Evolutionary conservation across 108 stramenopile species (phyloP), one percentile per base, ranked within the genome.

Genomic region (Nannochloropsis oceanica): DNA sequence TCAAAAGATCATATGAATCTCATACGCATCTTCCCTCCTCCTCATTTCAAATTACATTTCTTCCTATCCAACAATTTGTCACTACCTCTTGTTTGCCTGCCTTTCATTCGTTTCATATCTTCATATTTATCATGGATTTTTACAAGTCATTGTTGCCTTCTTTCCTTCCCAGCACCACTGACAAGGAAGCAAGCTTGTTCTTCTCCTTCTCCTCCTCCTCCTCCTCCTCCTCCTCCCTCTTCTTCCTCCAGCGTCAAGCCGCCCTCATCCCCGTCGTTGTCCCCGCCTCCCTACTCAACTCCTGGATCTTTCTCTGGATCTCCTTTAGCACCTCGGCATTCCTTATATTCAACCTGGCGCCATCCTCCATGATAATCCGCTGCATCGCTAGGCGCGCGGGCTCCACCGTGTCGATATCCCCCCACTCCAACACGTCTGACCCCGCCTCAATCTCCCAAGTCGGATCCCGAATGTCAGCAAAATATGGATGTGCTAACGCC

Each of bases 401-500:
- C 59, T 73, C 59, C n/a, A 73, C 59, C 59, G 59, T 73, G n/a
- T 73, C 59, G 10, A 73, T 73, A 73, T 73, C 59, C 5, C 59
- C 59, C 59, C 59, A 73, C n/a, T 73, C 59, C 9, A 73, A 10
- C 18, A n/a, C 59, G 59, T 73, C 59, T n/a, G 59, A 10, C 59
- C 59, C 59, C n/a, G 59, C 59, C 59, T 73, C 59, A 7, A 73
- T 73, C 59, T 73, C 59, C 59, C 59, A 73, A 73, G 59, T 73
- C 2, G 80, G 80, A 27, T 81, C 80, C 80, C 80, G 80, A 14
- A 81, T 27, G 0, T 81, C 80, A 25, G 80, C 80, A 25, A 81
- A 27, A 25, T 81, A 92, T 14, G 91, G 90, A 84, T 92, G 92
- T 42, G 81, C 90, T 11, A 92, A 81, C 13, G 91, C 91, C 81